These are phyloP conservation scores for Lentinula sp. DNA, from an alignment of 768 basidiomycete species.

Conservation along the genomic window DNA sequence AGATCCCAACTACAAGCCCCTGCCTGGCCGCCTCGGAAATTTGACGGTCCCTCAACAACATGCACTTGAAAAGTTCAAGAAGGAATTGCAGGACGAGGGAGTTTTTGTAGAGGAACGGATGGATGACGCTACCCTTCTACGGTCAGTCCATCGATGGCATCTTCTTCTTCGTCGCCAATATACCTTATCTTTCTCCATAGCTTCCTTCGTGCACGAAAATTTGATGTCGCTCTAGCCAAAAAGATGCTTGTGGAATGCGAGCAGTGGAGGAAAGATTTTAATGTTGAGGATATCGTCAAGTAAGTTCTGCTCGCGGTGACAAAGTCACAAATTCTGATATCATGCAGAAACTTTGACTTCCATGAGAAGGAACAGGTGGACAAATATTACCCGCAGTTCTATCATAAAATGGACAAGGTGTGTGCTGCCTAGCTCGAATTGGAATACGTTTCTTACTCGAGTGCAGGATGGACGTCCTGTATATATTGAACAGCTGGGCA, in stretches of 20 bases:
- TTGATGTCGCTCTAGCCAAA: slow-evolving; percentile 79
- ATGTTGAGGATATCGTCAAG: slow-evolving; percentile 69
- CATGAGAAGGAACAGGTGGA: slow-evolving; percentile 77
- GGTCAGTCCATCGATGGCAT: slow-evolving; percentile 31
- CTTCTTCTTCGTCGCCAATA: not conserved
- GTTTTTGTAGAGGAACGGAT: slow-evolving; percentile 57
- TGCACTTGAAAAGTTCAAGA: slow-evolving; percentile 63
- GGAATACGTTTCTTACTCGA: not conserved
- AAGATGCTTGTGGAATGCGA: slow-evolving; percentile 78
- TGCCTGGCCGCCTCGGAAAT: slow-evolving; percentile 77
- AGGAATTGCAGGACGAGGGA: slow-evolving; percentile 55
- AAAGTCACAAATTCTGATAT: not conserved
- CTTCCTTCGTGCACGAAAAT: slow-evolving; percentile 91
- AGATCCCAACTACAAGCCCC: slow-evolving; percentile 59
- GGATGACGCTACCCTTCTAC: slow-evolving; percentile 65
- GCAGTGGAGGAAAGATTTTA: slow-evolving; percentile 86
- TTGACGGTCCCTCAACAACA: slow-evolving; percentile 56
- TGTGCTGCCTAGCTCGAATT: slow-evolving; percentile 7
- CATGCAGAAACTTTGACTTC: slow-evolving; percentile 74
- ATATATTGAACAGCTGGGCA: slow-evolving; percentile 91
- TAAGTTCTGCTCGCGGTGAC: slow-evolving; percentile 25
- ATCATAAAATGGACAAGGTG: slow-evolving; percentile 94
- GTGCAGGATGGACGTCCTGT: slow-evolving; percentile 86
- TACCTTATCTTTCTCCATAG: slow-evolving; percentile 29
- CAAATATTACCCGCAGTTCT: slow-evolving; percentile 93